Base-by-base conservation (phyloP, 441 rosid genomes). In the Theobroma grandiflorum region DNA sequence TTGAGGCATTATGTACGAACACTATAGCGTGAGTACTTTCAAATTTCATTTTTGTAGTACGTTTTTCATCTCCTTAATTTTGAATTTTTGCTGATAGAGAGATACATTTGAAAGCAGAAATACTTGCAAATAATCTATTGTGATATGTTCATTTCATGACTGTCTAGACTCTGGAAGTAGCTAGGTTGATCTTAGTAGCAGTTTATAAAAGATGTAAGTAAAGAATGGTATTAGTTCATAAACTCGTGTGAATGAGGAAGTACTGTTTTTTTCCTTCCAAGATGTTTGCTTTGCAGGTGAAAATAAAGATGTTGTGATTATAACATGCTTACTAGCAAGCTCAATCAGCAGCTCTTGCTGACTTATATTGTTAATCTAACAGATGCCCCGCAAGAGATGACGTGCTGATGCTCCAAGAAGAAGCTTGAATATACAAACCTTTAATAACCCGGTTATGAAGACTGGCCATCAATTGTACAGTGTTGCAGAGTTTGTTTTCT, bases 301-400 rank as follows among this genome's bases (percentile, higher is more conserved):
- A 52, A 50, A 71, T 49, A 55, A 8, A n/a, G 49, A 6, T 15
- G 45, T 33, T 35, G 22, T 61, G 66, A 61, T 59, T 40, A 20
- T 16, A 20, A 38, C 43, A 1, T 68, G 31, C 12, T 16, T 67
- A 15, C 9, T 20, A 43, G 16, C 37, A 67, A 35, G 16, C 72
- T 67, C 72, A 38, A 67, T 8, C 69, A 7, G 7, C 72, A 15
- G 3, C 50, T 67, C 22, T 20, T 57, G 66, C 66, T 74, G 12
- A 16, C 58, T 31, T 63, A 15, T 75, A 9, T 18, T 35, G 42
- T 43, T 45, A 45, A 37, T 62, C n/a, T 64, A 31, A n/a, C 79
- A 76, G 79, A 76, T 65, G 50, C 72, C 64, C 64, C 65, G 63
- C 52, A 37, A 76, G 71, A 18, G 58, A 62, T 20, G 35, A 68